These are phyloP conservation scores for Firmiana major DNA, from an alignment of 345 rosid species.

Conservation along the genomic window DNA sequence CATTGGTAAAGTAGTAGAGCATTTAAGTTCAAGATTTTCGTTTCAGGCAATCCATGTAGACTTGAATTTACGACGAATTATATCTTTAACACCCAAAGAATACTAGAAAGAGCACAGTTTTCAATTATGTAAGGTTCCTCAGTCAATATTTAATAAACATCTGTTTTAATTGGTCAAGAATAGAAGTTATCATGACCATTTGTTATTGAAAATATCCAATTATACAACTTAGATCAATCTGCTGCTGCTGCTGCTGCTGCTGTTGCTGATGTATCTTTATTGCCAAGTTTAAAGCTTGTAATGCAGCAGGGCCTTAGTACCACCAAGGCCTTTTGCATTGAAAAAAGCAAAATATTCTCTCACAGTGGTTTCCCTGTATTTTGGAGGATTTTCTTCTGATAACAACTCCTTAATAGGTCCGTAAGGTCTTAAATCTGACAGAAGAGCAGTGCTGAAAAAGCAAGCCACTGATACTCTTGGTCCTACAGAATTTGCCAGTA, in stretches of 20 bases:
- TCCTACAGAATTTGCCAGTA: conserved; percentile 23
- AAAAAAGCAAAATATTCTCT: conserved; percentile 3
- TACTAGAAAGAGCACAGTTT: not conserved
- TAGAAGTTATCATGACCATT: not conserved
- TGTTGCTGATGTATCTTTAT: not conserved
- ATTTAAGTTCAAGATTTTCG: no score
- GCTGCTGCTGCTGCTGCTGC: no score
- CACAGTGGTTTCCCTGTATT: conserved; percentile 16
- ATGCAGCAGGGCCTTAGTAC: conserved; percentile 15
- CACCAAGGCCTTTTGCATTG: conserved; percentile 18
- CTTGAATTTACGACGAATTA: no score
- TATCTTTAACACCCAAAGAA: not conserved
- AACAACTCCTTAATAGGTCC: conserved; percentile 29
- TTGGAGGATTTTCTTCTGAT: conserved; percentile 24
- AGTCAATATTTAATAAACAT: not conserved
- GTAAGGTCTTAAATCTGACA: conserved; percentile 14
- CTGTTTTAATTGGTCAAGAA: not conserved
- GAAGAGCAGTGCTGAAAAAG: conserved; percentile 25
- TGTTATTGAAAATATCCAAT: not conserved
- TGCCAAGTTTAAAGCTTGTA: conserved; percentile 7
- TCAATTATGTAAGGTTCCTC: not conserved
- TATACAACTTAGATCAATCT: not conserved
- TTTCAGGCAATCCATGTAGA: no score
- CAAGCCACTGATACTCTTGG: conserved; percentile 39
- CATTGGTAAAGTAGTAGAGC: not conserved